A percentile compares a stretch with the other conserved stretches of the same genome.
Conservation (phyloP, 345 rosid species). For the Eucalyptus cloeziana region DNA sequence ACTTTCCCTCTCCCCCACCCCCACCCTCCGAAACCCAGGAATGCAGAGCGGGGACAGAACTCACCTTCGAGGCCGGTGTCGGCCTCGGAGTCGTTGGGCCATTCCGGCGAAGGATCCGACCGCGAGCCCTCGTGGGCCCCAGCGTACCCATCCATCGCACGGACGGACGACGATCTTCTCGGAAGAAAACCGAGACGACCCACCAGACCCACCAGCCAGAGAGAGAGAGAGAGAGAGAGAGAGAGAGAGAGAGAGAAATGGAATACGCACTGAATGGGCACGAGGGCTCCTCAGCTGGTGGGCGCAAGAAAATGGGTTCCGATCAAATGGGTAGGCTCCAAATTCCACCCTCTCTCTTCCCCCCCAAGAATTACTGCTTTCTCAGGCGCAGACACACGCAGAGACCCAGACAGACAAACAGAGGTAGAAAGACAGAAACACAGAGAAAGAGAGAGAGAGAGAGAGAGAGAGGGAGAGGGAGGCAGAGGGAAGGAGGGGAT, state of each 20-base stretch:
- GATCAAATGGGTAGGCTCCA: neutral
- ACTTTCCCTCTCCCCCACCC: neutral
- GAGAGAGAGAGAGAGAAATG: no score
- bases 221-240: neutral
- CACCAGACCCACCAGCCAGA: neutral
- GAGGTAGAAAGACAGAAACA: no score
- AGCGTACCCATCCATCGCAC: neutral
- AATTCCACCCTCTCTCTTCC: neutral
- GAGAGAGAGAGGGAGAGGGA: neutral
- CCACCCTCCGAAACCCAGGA: neutral
- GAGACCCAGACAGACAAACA: neutral
- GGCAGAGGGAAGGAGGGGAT: neutral
- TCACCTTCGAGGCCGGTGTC: constrained; percentile 69
- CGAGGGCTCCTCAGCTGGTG: neutral
- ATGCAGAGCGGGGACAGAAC: constrained; percentile 1
- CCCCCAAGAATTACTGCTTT: neutral
- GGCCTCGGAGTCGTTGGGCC: constrained; percentile 44
- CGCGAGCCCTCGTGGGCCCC: neutral
- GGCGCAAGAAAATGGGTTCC: neutral
- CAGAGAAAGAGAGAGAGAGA: neutral
- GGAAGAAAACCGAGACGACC: neutral
- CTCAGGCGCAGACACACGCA: neutral
- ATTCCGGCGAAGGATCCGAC: constrained; percentile 34
- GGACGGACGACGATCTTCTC: neutral
- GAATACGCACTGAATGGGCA: neutral